These are phyloP conservation scores for Xylaria venustula DNA, from an alignment of 495 filamentous ascomycete genomes.

Conservation along the genomic window DNA sequence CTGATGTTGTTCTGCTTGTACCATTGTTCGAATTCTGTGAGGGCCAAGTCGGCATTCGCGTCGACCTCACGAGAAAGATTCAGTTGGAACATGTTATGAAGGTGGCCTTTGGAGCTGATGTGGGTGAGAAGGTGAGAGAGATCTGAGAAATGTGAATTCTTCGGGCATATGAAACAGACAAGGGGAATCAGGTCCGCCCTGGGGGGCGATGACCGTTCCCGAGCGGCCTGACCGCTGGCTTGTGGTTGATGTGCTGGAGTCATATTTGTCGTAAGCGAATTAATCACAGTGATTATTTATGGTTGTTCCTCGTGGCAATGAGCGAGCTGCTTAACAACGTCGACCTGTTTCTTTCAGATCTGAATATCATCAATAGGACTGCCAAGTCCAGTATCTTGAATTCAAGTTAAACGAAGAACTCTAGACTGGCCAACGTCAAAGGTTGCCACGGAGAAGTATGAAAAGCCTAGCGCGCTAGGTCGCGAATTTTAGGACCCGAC, in stretches of 20 bases:
- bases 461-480: too few species aligned
- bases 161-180: constrained; percentile 75
- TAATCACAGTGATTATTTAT: not conserved
- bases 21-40: constrained; percentile 69
- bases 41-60: constrained; percentile 40
- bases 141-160: constrained; percentile 77
- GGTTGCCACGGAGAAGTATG: not conserved
- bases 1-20: constrained; percentile 62
- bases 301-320: not conserved
- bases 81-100: constrained; percentile 71
- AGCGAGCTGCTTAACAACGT: not conserved
- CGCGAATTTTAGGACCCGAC: too few species aligned
- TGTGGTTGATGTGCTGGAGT: not conserved
- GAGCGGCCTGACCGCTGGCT: not conserved
- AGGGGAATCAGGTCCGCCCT: constrained; percentile 51
- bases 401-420: not conserved
- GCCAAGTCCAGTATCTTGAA: not conserved
- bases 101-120: constrained; percentile 78
- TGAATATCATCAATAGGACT: not conserved
- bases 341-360: not conserved
- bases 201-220: not conserved
- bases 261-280: constrained; percentile 3
- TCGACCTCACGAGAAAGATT: constrained; percentile 64
- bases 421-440: not conserved
- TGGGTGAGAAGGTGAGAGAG: constrained; percentile 87